Evolutionary conservation across 2,329 filamentous ascomycete species (phyloP), one percentile per base, ranked within the genome.

Genomic region (Alternaria tenuissima): DNA sequence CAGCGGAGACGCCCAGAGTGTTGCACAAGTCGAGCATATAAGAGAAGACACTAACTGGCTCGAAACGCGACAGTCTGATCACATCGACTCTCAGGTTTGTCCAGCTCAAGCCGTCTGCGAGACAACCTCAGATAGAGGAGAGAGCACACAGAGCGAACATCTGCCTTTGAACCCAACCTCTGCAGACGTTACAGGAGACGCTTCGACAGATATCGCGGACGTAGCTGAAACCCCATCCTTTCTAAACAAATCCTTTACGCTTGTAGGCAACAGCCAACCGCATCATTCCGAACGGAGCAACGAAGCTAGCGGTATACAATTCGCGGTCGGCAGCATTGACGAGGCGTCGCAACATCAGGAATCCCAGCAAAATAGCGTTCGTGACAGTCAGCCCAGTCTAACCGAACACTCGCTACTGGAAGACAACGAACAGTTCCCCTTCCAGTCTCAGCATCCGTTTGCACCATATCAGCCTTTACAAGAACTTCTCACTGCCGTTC

Each of bases 391-490:
- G 42, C 39, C 55, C 51, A 57, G 53, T 58, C 32, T 59, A 41
- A 59, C 32, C 32, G 63, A 69, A n/a, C 55, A 56, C 39, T 60
- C 58, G 43, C 47, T 42, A 24, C 28, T 28, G 14, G 61, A 68
- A 11, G 46, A 26, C 46, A 57, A 55, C 53, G 63, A 36, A 6
- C 68, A 66, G 16, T 64, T 61, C 22, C 60, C 62, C 9, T 63
- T 59, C 7, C 62, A 58, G 46, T 65, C 57, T 11, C 65, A 66
- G 47, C 39, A 57, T 18, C 63, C 55, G 20, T 52, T 30, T 26
- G 56, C 28, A 20, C 34, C 56, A 26, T 42, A 20, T 3, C 18
- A 48, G 16, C 41, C 26, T 44, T 30, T 30, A 39, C 16, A 32
- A 22, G 30, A 36, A 44, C 26, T 24, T 28, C 12, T 22, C 52